Base-by-base conservation (phyloP, 169 alveolate genomes). In the Haemoproteus tartakovskyi region DNA sequence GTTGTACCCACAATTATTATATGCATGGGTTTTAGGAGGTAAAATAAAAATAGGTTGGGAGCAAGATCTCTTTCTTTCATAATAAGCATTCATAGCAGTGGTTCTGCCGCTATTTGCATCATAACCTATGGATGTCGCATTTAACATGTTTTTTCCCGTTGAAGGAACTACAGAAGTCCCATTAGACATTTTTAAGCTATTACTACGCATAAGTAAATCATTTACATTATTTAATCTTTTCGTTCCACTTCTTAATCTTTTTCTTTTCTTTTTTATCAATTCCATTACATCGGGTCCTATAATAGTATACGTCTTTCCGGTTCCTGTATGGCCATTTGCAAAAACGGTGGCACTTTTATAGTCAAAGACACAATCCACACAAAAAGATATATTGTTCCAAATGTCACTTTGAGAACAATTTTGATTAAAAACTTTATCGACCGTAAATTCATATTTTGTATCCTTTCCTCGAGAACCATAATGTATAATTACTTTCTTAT, bases 311-410 rank as follows among this genome's bases (percentile, higher is more conserved):
- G 92, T 87, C 60, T 87, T 87, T 3, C 92, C 92, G 8, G 92
- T 87, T 22, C 92, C 92, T n/a, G 92, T 87, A 41, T 87, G 92
- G 3, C 92, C 92, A 51, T 87, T 89, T 16, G 92, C 87, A 46
- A 87, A 83, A 33, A 87, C 57, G 16, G 92, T 82, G 54, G 87
- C 78, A 80, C 79, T 87, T 60, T 83, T 83, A 26, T 85, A 87
- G 45, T 57, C 52, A 21, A 87, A 52, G 21, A 82, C 61, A 14
- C 79, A 57, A 56, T 87, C 88, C 12, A 87, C 62, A 51, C 85
- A 87, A 45, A 74, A 38, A 22, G 80, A 82, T 30, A 87, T 80
- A 43, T 62, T 63, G 8, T 29, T 57, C 92, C 92, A 87, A 24
- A 87, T 36, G 43, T 87, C 90, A 11, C 61, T 47, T 62, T 87